Percentiles rank a stretch among this genome's conserved stretches.
Evolutionary conservation across 2,329 filamentous ascomycete genomes (phyloP).

Genomic region (Sporothrix phasma): DNA sequence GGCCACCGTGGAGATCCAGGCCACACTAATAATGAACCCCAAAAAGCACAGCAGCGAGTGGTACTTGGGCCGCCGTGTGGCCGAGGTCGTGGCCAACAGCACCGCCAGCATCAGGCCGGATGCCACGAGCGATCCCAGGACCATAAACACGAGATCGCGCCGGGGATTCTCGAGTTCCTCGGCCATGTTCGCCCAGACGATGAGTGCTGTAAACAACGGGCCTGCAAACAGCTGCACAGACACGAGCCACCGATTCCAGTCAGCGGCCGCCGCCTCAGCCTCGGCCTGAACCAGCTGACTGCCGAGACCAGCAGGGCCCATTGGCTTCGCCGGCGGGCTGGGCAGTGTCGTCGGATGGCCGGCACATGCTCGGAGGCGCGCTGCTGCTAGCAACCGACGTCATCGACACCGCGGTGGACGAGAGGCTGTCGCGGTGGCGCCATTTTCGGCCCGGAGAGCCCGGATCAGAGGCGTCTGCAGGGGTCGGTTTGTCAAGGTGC

Average conservation of each 20-base stretch:
- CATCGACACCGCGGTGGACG: constrained; percentile 12
- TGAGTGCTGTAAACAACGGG: constrained; percentile 69
- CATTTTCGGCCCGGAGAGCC: not conserved
- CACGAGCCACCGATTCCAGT: constrained; percentile 87
- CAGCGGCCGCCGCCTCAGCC: not conserved
- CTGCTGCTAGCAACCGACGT: not conserved
- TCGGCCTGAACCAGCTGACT: constrained; percentile 18
- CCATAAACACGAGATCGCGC: constrained; percentile 43
- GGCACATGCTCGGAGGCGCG: not conserved
- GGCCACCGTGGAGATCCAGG: constrained; percentile 94
- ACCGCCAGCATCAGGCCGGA: constrained; percentile 58
- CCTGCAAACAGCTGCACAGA: constrained; percentile 77
- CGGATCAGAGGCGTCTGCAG: not conserved
- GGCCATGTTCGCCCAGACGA: constrained; percentile 59
- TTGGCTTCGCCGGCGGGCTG: constrained; percentile 2
- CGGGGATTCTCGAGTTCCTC: constrained; percentile 47
- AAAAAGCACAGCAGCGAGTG: constrained; percentile 75
- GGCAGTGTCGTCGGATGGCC: not conserved
- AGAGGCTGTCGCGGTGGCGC: not conserved
- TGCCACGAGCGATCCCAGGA: constrained; percentile 54
- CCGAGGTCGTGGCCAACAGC: constrained; percentile 59
- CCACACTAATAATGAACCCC: constrained; percentile 83
- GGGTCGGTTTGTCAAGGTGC: constrained; percentile 24
- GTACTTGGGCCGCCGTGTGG: constrained; percentile 58
- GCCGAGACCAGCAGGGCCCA: constrained; percentile 15